Evolutionary conservation across 2,329 filamentous ascomycete species (phyloP).

Genomic region (Leptographium lundbergii): DNA sequence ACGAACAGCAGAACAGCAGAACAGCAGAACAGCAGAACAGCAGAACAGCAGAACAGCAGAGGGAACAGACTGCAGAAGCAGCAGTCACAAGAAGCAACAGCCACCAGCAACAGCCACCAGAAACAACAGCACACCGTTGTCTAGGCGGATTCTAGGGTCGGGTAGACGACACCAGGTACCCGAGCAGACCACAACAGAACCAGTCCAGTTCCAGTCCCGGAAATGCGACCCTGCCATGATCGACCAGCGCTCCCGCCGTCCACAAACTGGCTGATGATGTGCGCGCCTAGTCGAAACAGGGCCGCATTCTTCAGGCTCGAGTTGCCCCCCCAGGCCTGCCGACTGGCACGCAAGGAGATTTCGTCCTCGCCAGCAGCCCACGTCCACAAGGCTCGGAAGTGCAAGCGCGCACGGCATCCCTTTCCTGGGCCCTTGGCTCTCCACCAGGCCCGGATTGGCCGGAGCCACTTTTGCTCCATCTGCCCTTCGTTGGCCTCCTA

Average conservation of each 20-base stretch:
- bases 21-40: no score
- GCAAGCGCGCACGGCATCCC: background rate
- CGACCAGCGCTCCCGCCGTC: background rate
- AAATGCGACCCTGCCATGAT: background rate
- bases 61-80: no score
- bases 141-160: no score
- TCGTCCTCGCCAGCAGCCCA: background rate
- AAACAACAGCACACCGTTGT: background rate
- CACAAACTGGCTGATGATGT: background rate
- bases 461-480: background rate
- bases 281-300: background rate
- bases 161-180: no score
- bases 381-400: background rate
- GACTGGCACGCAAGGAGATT: conserved; percentile 13
- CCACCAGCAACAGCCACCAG: no score
- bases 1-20: no score
- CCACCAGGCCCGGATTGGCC: background rate
- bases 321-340: background rate
- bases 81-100: no score
- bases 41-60: no score
- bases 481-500: background rate
- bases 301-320: background rate
- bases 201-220: no score
- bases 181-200: no score
- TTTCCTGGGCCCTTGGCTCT: background rate